phyloP scores from a whole-genome alignment of 768 basidiomycete genomes.

The Porpolomopsis calyptriformis region DNA sequence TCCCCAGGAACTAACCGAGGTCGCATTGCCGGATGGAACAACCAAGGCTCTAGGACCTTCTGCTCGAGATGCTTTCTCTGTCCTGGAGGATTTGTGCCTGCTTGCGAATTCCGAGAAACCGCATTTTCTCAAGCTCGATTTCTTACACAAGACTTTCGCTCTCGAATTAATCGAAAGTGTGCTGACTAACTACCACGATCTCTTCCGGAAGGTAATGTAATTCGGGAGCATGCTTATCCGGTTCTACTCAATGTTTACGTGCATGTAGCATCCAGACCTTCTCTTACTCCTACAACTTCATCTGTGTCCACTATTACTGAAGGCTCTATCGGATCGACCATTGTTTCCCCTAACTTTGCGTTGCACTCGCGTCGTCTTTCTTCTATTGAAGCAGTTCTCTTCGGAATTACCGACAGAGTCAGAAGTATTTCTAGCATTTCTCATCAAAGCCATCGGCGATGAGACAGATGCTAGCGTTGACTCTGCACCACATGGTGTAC shows the following conservation, averaged over 20 bases:
- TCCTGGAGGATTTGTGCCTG: conserved; percentile 89
- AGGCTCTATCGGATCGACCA: conserved; percentile 71
- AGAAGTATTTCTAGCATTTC: conserved; percentile 73
- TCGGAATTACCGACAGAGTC: conserved; percentile 70
- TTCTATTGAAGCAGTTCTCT: conserved; percentile 86
- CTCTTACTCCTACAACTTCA: conserved; percentile 81
- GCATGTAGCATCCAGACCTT: conserved; percentile 62
- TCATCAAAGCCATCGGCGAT: conserved; percentile 54
- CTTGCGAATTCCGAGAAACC: conserved; percentile 77
- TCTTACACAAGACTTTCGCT: conserved; percentile 86
- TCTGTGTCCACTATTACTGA: conserved; percentile 82
- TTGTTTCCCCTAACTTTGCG: conserved; percentile 83
- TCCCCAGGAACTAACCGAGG: conserved; percentile 26
- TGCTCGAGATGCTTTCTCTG: conserved; percentile 72
- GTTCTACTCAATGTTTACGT: neutral
- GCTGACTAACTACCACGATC: conserved; percentile 80
- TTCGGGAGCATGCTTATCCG: neutral
- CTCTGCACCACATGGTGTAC: conserved; percentile 24
- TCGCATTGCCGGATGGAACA: conserved; percentile 58
- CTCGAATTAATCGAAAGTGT: conserved; percentile 97
- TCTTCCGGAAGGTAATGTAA: conserved; percentile 62
- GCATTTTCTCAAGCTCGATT: conserved; percentile 69
- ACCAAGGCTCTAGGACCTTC: conserved; percentile 58
- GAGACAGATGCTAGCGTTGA: conserved; percentile 30
- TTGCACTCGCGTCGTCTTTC: conserved; percentile 86